Percentiles rank a stretch among this genome's conserved stretches.
Conservation (phyloP, 495 filamentous ascomycete species). For the Penicillium daleae region DNA sequence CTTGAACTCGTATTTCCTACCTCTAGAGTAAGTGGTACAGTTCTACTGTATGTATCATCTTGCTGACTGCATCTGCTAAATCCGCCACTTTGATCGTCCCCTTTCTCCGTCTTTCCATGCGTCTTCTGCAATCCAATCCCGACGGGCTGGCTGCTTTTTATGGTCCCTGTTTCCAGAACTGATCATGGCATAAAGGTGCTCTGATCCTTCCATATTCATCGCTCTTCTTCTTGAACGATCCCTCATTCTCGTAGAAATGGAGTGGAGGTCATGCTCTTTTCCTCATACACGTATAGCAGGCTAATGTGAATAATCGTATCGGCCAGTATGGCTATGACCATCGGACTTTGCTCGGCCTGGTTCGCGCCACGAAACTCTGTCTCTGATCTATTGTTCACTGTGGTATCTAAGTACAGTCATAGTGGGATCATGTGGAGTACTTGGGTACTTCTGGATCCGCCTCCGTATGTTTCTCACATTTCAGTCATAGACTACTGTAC, state of each 20-base stretch:
- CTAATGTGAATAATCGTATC: not conserved
- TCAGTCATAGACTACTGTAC: not conserved
- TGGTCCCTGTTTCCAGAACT: conserved; percentile 13
- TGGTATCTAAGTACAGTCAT: not conserved
- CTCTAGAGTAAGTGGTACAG: not conserved
- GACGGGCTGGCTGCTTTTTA: conserved; percentile 19
- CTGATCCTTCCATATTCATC: not conserved
- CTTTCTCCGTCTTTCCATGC: conserved; percentile 6
- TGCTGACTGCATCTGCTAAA: not conserved
- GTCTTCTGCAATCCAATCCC: conserved; percentile 24
- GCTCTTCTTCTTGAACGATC: not conserved
- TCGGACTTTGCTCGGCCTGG: not conserved
- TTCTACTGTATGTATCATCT: conserved; percentile 2
- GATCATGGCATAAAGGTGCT: not conserved
- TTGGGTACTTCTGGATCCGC: not conserved
- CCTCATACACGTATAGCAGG: not conserved
- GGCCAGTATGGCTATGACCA: not conserved
- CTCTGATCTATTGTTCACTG: not conserved
- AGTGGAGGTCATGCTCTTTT: not conserved
- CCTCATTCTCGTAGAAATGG: not conserved
- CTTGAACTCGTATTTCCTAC: not conserved
- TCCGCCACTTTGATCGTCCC: not conserved
- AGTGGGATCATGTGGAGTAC: not conserved
- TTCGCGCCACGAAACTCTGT: not conserved
- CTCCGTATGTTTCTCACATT: not conserved